Base-by-base conservation (phyloP, 257 asterid genomes). In the Eustoma russellianum region DNA sequence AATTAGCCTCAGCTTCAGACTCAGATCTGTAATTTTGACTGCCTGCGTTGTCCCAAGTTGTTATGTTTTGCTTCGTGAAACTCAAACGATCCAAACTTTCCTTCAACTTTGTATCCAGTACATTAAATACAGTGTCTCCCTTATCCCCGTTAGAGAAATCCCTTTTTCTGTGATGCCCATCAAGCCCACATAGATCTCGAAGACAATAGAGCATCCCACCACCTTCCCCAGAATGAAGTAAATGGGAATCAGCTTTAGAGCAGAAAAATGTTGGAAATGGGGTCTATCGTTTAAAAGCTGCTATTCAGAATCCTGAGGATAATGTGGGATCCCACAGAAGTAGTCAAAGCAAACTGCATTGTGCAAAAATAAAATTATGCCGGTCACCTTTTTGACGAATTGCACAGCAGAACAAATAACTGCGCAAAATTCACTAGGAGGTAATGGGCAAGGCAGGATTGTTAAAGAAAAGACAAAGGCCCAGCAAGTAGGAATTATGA, bases 21-120 rank as follows among this genome's bases (percentile, higher is more conserved):
- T 24, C 88, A 79, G 83, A 80, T 81, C 55, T 56, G 50, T 16
- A 47, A 13, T 30, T 28, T 15, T 48, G 9, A n/a, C 17, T 13
- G 13, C 48, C 33, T 49, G 17, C 16, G 12, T 56, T 13, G 13
- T 14, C 50, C 17, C 24, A n/a, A 14, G 50, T 5, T 41, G 52
- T 50, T 24, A 24, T 24, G 52, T 35, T 60, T 43, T 60, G 57
- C 71, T 96, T 82, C 95, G 78, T 83, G 0, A 62, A 61, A 63
- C 76, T 86, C 52, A 90, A 74, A 24, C 95, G 89, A 74, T 86
- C 88, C 81, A 90, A 77, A 69, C 74, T 86, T 33, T 17, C 65
- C 83, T 78, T 90, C 17, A 90, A 58, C 80, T 78, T 73, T 41
- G 78, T 66, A 60, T 90, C 96, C 70, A 90, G 74, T 18, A 71